Evolutionary conservation across 2,329 filamentous ascomycete species (phyloP), one percentile per base, ranked within the genome.

Genomic region (Hypoxylon sp.): DNA sequence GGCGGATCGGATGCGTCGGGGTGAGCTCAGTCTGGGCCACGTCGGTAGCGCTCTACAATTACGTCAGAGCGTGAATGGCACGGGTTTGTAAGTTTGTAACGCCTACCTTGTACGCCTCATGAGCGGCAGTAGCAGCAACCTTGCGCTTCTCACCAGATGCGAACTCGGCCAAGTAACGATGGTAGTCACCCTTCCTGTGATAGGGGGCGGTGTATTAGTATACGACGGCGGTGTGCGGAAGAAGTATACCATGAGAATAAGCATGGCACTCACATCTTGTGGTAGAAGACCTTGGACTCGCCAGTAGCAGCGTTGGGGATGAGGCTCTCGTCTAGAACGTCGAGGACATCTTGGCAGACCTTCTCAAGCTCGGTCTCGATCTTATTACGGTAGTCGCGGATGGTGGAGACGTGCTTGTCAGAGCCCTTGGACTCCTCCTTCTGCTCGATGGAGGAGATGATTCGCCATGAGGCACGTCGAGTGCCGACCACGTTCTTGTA

Each of bases 401-500:
- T 98, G 82, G 92, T 93, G 75, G 84, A 80, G 76, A 97, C 93
- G 82, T 98, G 94, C 87, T 95, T 94, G 78, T 96, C 93, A 72
- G 91, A 93, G 79, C 94, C 94, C 89, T 97, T 98, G 79, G 93
- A 95, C 85, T 98, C 94, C 87, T 98, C 94, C 90, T 98, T 98
- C 84, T 98, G 94, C 87, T 98, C 94, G 82, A 99, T 98, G 79
- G 95, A 98, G 79, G 94, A 96, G 84, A 99, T 96, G 84, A 99
- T 98, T 84, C 94, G 90, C 94, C 94, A 99, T 76, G 93, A 97
- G 79, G 94, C 94, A 89, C 95, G 94, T 82, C 94, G 91, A 79
- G 95, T 96, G 77, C 95, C 94, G 76, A 99, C 93, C 67, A 99
- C 95, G 84, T 99, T 99, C 92, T 99, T 99, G 91, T 99, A 99